phyloP scores from a whole-genome alignment of 2,329 filamentous ascomycete species.

The Penicillium thymicola region DNA sequence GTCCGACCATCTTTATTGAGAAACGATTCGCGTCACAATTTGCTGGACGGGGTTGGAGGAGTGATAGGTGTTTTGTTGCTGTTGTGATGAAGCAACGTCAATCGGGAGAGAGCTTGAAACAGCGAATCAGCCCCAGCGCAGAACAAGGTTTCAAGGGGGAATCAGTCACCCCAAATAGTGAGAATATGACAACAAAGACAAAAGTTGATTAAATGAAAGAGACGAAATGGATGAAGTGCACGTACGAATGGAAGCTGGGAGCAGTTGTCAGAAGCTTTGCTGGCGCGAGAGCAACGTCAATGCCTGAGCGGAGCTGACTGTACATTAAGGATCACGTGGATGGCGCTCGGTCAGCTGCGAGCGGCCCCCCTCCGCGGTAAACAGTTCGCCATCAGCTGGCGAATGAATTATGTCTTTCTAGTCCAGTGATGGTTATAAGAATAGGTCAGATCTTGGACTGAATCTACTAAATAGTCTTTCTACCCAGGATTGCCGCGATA shows the following conservation, averaged over 20 bases:
- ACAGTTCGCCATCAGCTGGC: neutral
- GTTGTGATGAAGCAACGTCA: conserved; percentile 34
- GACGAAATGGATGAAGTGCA: conserved; percentile 22
- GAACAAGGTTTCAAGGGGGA: conserved; percentile 4
- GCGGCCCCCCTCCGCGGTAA: neutral
- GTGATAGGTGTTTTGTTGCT: conserved; percentile 21
- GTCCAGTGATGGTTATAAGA: neutral
- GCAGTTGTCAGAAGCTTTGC: conserved; percentile 26
- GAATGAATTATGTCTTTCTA: neutral
- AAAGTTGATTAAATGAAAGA: conserved; percentile 15
- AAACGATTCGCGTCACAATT: conserved; percentile 13
- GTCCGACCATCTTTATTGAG: conserved; percentile 69
- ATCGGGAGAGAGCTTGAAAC: conserved; percentile 28
- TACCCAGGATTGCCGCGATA: neutral
- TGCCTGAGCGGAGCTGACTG: conserved; percentile 22
- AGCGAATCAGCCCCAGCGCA: conserved; percentile 21
- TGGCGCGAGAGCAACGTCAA: conserved; percentile 29
- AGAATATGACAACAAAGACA: conserved; percentile 8
- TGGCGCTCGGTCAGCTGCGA: conserved; percentile 8
- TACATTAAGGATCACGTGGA: conserved; percentile 19
- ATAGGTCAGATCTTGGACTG: neutral
- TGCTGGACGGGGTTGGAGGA: conserved; percentile 12
- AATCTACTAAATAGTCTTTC: neutral
- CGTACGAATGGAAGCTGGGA: conserved; percentile 24
- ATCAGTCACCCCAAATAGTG: conserved; percentile 4